Evolutionary conservation across 805 yeast genomes (phyloP).

Genomic region (Ogataea methylovora): DNA sequence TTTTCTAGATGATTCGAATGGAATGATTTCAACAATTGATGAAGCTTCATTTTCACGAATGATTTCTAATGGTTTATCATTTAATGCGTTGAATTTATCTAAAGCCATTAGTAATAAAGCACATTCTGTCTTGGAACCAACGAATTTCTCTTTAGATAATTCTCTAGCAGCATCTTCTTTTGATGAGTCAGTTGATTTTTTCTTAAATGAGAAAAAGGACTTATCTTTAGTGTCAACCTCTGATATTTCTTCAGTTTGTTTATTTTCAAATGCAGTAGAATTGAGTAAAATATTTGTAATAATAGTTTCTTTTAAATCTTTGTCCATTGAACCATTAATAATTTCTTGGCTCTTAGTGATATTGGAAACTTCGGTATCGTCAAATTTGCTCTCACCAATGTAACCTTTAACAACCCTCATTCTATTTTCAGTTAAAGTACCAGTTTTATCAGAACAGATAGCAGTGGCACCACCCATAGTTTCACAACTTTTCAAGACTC

Average conservation of each 20-base stretch:
- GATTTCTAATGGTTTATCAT: conserved; percentile 34
- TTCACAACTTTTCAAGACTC: conserved; percentile 90
- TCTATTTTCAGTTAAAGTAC: conserved; percentile 88
- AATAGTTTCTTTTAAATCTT: conserved; percentile 20
- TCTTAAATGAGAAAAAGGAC: no score
- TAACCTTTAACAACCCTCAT: conserved; percentile 86
- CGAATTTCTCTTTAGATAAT: conserved; percentile 64
- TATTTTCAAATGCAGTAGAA: conserved; percentile 85
- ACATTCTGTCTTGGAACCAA: conserved; percentile 94
- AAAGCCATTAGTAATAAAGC: conserved; percentile 71
- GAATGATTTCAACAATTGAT: conserved; percentile 61
- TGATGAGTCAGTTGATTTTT: no score
- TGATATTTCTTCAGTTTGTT: conserved; percentile 15
- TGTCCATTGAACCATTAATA: conserved; percentile 2
- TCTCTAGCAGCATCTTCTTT: conserved; percentile 1
- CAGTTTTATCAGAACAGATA: conserved; percentile 94
- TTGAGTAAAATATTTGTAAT: conserved; percentile 63
- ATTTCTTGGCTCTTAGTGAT: neutral
- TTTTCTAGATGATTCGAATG: conserved; percentile 88
- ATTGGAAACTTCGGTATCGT: conserved; percentile 30
- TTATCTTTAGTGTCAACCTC: no score
- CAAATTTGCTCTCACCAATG: conserved; percentile 52
- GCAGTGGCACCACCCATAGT: conserved; percentile 99
- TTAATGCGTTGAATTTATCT: conserved; percentile 40
- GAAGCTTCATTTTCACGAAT: conserved; percentile 31